Conservation (phyloP, 371 early-diverging fungal species). For the Mucor sp. region DNA sequence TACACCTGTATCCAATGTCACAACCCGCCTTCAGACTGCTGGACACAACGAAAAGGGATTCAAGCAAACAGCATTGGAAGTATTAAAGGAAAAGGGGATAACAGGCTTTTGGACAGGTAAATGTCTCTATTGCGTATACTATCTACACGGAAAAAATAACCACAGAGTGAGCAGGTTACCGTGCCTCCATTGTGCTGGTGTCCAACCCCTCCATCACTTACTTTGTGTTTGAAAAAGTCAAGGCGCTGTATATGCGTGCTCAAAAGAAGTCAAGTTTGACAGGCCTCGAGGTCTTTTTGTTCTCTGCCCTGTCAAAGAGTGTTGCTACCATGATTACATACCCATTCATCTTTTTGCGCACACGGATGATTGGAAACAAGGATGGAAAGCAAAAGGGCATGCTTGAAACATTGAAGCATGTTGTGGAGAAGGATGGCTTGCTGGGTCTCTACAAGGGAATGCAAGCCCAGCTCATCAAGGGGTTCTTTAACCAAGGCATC, state of each 20-base stretch:
- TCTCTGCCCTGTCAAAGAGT: conserved; percentile 59
- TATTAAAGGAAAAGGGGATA: conserved; percentile 53
- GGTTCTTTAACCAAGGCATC: conserved; percentile 65
- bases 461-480: conserved; percentile 62
- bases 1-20: conserved; percentile 59
- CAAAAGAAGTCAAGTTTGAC: conserved; percentile 37
- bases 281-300: conserved; percentile 54
- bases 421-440: conserved; percentile 49
- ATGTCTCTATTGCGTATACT: background rate
- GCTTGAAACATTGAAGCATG: conserved; percentile 42
- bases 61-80: conserved; percentile 28
- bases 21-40: conserved; percentile 58
- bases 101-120: conserved; percentile 62
- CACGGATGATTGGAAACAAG: conserved; percentile 40
- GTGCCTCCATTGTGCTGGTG: conserved; percentile 59
- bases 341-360: conserved; percentile 60
- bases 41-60: conserved; percentile 30
- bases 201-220: conserved; percentile 67
- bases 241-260: conserved; percentile 34
- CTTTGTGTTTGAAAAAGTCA: conserved; percentile 61
- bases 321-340: conserved; percentile 63
- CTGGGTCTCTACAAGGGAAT: conserved; percentile 58
- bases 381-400: conserved; percentile 34
- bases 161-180: conserved; percentile 42
- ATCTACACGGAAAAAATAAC: background rate